A percentile compares a stretch with the other conserved stretches of the same genome.
Conservation (phyloP, 169 alveolate species). For the Babesia sp. region DNA sequence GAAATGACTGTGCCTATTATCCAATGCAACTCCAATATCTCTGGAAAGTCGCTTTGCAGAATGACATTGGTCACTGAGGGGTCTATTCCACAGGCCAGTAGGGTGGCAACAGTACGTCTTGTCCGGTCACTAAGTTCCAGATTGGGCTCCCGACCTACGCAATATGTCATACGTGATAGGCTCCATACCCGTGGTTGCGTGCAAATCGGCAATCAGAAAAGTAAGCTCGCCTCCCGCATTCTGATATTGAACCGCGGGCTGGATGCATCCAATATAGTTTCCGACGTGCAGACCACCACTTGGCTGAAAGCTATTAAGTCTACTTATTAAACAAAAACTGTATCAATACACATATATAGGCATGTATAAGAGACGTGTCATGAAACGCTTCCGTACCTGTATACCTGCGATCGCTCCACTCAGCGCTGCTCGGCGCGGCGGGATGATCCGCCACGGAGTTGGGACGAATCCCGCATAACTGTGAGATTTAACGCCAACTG, state of each 20-base stretch:
- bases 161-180: no score
- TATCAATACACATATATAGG: no score
- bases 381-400: constrained; percentile 4
- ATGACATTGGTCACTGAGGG: constrained; percentile 31
- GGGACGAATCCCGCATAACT: not conserved
- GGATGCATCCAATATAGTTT: constrained; percentile 65
- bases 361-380: not conserved
- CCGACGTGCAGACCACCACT: constrained; percentile 67
- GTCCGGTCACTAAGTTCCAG: not conserved
- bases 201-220: constrained; percentile 61
- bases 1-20: constrained; percentile 36
- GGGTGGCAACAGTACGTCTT: constrained; percentile 41
- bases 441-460: not conserved
- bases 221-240: constrained; percentile 11
- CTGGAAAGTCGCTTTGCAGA: constrained; percentile 58
- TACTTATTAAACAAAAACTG: not conserved
- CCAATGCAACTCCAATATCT: constrained; percentile 60
- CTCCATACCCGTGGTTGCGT: constrained; percentile 45
- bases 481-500: not conserved
- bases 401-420: constrained; percentile 28
- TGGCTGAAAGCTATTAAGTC: constrained; percentile 34
- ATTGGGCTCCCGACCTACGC: not conserved
- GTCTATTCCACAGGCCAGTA: constrained; percentile 61
- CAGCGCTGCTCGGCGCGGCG: not conserved
- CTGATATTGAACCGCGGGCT: constrained; percentile 57